These are phyloP conservation scores for Alloteropsis semialata DNA, from an alignment of 176 grass and related monocot genomes.

Conservation along the genomic window DNA sequence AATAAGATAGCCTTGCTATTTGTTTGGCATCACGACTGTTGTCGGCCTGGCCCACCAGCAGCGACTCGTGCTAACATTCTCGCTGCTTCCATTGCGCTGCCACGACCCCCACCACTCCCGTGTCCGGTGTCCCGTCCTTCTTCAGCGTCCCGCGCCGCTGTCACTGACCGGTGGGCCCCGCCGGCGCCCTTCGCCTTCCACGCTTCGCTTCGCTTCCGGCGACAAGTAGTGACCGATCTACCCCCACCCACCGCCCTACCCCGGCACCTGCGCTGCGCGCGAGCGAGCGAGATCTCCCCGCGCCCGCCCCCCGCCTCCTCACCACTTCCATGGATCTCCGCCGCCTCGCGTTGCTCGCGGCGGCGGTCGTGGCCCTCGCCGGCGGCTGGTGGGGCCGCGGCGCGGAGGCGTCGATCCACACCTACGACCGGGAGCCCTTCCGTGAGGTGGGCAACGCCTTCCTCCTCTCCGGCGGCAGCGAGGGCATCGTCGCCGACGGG, in stretches of 20 bases:
- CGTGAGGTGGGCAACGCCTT: slow-evolving; percentile 96
- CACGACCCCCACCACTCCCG: no score
- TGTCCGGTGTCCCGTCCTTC: background rate
- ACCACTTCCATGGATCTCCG: slow-evolving; percentile 62
- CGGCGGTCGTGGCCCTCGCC: slow-evolving; percentile 16
- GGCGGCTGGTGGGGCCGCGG: slow-evolving; percentile 18
- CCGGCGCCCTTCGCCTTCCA: background rate
- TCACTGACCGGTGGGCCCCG: background rate
- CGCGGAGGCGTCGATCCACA: slow-evolving; percentile 85
- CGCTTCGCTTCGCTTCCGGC: slow-evolving; percentile 13
- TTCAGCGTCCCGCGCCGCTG: background rate
- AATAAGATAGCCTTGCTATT: background rate
- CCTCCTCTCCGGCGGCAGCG: slow-evolving; percentile 97
- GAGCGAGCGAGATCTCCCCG: slow-evolving; percentile 36
- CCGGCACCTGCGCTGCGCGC: background rate
- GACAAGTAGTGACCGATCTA: slow-evolving; percentile 50
- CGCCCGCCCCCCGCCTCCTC: background rate
- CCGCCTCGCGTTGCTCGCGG: slow-evolving; percentile 22
- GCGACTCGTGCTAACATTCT: background rate
- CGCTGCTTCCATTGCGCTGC: background rate
- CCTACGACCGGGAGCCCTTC: slow-evolving; percentile 83
- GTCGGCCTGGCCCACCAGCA: background rate
- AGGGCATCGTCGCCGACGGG: slow-evolving; percentile 72
- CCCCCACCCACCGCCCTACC: background rate
- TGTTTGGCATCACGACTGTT: background rate